Percentiles rank a stretch among this genome's conserved stretches.
These are phyloP conservation scores for Metarhizium album DNA, from an alignment of 2,329 filamentous ascomycete genomes.

Conservation along the genomic window DNA sequence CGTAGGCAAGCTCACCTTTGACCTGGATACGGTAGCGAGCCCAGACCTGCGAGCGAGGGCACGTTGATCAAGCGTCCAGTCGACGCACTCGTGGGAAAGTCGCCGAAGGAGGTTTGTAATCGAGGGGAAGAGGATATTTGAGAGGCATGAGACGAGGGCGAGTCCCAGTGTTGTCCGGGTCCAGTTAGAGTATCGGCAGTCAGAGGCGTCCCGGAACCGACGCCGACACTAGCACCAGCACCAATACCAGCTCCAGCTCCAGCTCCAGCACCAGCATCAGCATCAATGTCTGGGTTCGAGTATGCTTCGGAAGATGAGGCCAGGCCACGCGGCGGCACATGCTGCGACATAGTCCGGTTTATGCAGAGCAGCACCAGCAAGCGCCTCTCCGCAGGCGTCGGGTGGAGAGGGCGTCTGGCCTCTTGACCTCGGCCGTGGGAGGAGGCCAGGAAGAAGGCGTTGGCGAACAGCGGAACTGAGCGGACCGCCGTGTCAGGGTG, in stretches of 20 bases:
- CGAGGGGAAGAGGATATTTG: conserved; percentile 11
- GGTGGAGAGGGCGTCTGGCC: conserved; percentile 1
- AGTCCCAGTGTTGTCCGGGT: conserved; percentile 2
- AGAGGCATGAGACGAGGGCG: conserved; percentile 8
- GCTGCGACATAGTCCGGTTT: conserved; percentile 39
- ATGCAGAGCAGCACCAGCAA: conserved; percentile 10
- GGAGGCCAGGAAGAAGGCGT: neutral
- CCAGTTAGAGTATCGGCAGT: neutral
- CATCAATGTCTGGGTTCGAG: conserved; percentile 4
- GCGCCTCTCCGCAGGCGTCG: conserved; percentile 6
- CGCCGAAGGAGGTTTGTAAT: conserved; percentile 16
- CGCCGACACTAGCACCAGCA: neutral
- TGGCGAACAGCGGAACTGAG: neutral
- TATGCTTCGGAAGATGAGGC: conserved; percentile 17
- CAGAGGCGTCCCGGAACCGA: no score
- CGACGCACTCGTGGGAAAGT: conserved; percentile 33
- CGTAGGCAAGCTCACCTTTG: conserved; percentile 15
- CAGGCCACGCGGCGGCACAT: conserved; percentile 35
- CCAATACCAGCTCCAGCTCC: neutral
- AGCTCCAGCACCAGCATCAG: neutral
- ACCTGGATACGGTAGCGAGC: conserved; percentile 14
- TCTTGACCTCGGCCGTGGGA: neutral
- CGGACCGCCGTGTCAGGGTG: no score
- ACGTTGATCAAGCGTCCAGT: conserved; percentile 25
- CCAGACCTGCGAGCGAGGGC: conserved; percentile 11